Percentiles rank a stretch among this genome's conserved stretches.
These are phyloP conservation scores for Hebeloma cylindrosporum DNA, from an alignment of 768 basidiomycete genomes.

Conservation along the genomic window DNA sequence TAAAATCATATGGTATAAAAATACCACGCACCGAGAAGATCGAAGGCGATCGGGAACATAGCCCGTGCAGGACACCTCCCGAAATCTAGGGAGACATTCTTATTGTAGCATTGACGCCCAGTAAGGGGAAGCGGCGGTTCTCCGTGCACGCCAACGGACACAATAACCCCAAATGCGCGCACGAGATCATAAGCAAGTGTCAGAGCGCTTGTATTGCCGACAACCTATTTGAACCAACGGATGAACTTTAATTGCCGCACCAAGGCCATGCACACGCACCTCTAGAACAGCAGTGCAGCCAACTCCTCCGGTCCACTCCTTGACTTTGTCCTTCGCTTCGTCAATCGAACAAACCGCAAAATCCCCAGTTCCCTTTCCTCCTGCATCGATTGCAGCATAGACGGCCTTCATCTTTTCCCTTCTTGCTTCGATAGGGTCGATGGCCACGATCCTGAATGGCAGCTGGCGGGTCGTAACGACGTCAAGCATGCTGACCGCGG, in stretches of 20 bases:
- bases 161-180: slow-evolving; percentile 72
- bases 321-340: slow-evolving; percentile 48
- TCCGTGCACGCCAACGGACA: slow-evolving; percentile 74
- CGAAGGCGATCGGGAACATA: slow-evolving; percentile 71
- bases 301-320: slow-evolving; percentile 52
- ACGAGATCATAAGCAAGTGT: slow-evolving; percentile 68
- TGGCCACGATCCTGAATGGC: slow-evolving; percentile 57
- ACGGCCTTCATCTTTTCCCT: slow-evolving; percentile 61
- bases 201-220: slow-evolving; percentile 66
- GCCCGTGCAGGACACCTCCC: slow-evolving; percentile 81
- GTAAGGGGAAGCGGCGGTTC: slow-evolving; percentile 54
- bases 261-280: slow-evolving; percentile 35
- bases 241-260: background rate
- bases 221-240: slow-evolving; percentile 47
- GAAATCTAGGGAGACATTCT: slow-evolving; percentile 79
- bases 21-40: slow-evolving; percentile 48
- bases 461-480: slow-evolving; percentile 45
- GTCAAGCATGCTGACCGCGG: slow-evolving; percentile 64
- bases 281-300: slow-evolving; percentile 71
- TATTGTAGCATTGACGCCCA: slow-evolving; percentile 61
- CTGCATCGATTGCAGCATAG: slow-evolving; percentile 47
- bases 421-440: slow-evolving; percentile 60
- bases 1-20: background rate
- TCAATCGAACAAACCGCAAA: slow-evolving; percentile 53
- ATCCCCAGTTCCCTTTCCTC: slow-evolving; percentile 45